Evolutionary conservation across 768 basidiomycete genomes (phyloP), one percentile per base, ranked within the genome.

Genomic region (Mycena olivaceomarginata): DNA sequence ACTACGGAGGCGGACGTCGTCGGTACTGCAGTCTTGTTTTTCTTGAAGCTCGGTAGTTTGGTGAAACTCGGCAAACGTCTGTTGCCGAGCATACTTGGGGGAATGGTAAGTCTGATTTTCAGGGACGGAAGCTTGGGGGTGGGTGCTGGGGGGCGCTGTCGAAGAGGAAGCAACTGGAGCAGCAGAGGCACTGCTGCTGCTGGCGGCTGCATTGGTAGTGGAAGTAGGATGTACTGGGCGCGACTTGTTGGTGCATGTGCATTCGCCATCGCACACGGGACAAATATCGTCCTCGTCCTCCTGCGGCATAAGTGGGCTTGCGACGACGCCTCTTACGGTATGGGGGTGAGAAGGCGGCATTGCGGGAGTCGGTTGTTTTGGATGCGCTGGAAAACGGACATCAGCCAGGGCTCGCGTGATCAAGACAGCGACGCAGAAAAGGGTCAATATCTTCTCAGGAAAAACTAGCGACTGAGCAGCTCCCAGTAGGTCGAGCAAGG

Each of bases 251-350:
- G 86, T 84, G 89, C 95, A 96, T 41, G 94, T 96, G 89, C 95
- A 97, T 83, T 95, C 93, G 82, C 94, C 93, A 89, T 96, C 96
- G 94, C 95, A 97, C 79, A 96, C 95, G 10, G 95, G 95, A 85
- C 95, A 97, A 72, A 96, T 95, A 84, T 96, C 94, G 91, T 95
- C 94, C 83, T 96, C 95, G 85, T 94, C 93, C 87, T 93, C 92
- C 86, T 90, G 88, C 75, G 68, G 82, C 73, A 67, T 82, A 79
- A 79, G 80, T 77, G 80, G 81, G 81, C 81, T 87, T 85, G 81
- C 85, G 84, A 81, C 77, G 86, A 82, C 87, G 84, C 81, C 82
- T 88, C 84, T 91, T 88, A 90, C 87, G 89, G 92, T 93, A 93
- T 92, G 88, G 88, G 91, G 86, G 89, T 91, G 90, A 92, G 92